Conservation (phyloP, 164 flowering plant genomes). For the Vitis riparia region DNA sequence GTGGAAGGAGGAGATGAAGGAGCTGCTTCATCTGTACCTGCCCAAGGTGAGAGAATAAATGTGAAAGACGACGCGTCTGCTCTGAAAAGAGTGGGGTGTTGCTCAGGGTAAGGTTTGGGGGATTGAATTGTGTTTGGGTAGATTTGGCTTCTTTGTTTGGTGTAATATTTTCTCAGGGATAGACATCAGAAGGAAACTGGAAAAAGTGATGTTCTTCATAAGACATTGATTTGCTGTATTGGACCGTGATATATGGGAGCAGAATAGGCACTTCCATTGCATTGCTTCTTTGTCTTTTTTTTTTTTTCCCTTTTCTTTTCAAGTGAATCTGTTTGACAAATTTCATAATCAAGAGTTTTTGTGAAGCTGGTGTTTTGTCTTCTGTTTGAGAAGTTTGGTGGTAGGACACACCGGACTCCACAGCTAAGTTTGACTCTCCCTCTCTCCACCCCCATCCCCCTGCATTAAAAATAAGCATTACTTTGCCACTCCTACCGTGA, state of each 20-base stretch:
- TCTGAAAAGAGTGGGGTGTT: constrained; percentile 58
- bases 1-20: constrained; percentile 63
- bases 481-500: too few relatives aligned
- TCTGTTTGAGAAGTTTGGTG: too few relatives aligned
- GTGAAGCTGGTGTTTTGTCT: too few relatives aligned
- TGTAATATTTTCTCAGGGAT: neutral
- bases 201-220: too few relatives aligned
- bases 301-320: constrained; percentile 5
- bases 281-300: neutral
- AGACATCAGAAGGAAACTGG: neutral
- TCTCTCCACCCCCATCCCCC: too few relatives aligned
- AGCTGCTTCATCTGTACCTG: constrained; percentile 45
- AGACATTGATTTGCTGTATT: too few relatives aligned
- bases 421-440: too few relatives aligned
- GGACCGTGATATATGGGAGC: too few relatives aligned
- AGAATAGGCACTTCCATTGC: neutral
- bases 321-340: too few relatives aligned
- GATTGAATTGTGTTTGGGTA: neutral
- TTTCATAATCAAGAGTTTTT: too few relatives aligned
- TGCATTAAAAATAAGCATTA: too few relatives aligned
- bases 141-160: neutral
- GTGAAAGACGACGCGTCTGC: constrained; percentile 52
- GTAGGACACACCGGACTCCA: too few relatives aligned
- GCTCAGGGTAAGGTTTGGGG: constrained; percentile 40
- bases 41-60: constrained; percentile 61